Percentiles rank a stretch among this genome's conserved stretches.
These are phyloP conservation scores for Boletus calvinii DNA, from an alignment of 1,284 basidiomycete genomes.

Conservation along the genomic window DNA sequence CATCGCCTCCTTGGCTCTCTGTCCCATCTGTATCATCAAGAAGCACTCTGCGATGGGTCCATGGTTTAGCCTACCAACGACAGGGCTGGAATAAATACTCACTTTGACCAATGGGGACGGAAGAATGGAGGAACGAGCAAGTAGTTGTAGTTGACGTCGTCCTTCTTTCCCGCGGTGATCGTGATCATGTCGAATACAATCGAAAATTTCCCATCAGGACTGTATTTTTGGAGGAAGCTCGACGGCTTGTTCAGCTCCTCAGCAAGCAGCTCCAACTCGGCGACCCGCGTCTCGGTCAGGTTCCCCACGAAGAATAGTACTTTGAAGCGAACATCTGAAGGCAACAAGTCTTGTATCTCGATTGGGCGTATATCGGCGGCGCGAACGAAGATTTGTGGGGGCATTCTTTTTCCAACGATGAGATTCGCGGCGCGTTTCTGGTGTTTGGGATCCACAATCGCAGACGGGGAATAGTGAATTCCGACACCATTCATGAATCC, in stretches of 20 bases:
- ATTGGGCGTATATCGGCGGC: constrained; percentile 61
- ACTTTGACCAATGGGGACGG: constrained; percentile 9
- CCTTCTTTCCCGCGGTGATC: constrained; percentile 48
- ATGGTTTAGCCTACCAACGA: neutral
- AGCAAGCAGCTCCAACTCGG: constrained; percentile 44
- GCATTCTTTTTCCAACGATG: constrained; percentile 56
- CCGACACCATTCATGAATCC: constrained; percentile 59
- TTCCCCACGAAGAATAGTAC: constrained; percentile 67
- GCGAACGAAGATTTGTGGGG: constrained; percentile 57
- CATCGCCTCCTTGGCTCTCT: constrained; percentile 37
- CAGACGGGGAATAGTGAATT: constrained; percentile 57
- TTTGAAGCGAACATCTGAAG: constrained; percentile 69
- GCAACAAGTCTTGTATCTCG: constrained; percentile 67
- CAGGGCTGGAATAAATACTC: neutral
- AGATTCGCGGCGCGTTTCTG: constrained; percentile 45
- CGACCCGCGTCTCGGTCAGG: constrained; percentile 39
- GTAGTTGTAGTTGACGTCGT: constrained; percentile 31
- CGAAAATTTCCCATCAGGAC: constrained; percentile 25
- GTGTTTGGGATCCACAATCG: constrained; percentile 44
- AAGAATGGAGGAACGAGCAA: neutral
- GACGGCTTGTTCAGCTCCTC: constrained; percentile 41
- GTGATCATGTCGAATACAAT: constrained; percentile 55
- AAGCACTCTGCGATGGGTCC: constrained; percentile 10
- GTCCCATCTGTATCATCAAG: constrained; percentile 37
- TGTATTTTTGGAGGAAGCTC: constrained; percentile 39